Percentiles rank a stretch among this genome's conserved stretches.
These are phyloP conservation scores for Tetracentron sinense DNA, from an alignment of 164 flowering plant genomes.

Conservation along the genomic window DNA sequence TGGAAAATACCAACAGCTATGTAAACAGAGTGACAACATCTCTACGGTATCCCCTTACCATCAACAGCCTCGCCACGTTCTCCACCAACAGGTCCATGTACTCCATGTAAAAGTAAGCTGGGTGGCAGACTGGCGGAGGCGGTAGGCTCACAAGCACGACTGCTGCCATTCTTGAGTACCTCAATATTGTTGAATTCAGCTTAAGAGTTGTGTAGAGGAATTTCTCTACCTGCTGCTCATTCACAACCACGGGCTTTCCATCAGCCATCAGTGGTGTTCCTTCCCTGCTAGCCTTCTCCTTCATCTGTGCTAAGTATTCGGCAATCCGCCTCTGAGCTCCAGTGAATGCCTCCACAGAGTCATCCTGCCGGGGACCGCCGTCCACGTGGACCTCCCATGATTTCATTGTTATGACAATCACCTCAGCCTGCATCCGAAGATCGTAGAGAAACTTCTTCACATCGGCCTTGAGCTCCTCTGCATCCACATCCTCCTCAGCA, in stretches of 20 bases:
- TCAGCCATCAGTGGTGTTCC: slow-evolving; percentile 65
- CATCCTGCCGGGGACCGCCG: slow-evolving; percentile 61
- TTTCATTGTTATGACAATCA: slow-evolving; percentile 85
- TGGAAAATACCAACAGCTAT: slow-evolving; percentile 28
- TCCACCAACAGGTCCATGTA: slow-evolving; percentile 94
- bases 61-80: slow-evolving; percentile 86
- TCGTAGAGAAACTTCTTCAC: slow-evolving; percentile 93
- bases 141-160: slow-evolving; percentile 95
- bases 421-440: slow-evolving; percentile 99
- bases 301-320: slow-evolving; percentile 55
- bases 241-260: slow-evolving; percentile 67
- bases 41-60: slow-evolving; percentile 91
- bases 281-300: slow-evolving; percentile 44
- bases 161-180: slow-evolving; percentile 96
- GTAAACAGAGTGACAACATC: slow-evolving; percentile 97
- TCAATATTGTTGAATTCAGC: slow-evolving; percentile 81
- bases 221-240: slow-evolving; percentile 92
- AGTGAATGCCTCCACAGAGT: slow-evolving; percentile 74
- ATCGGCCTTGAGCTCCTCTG: slow-evolving; percentile 82
- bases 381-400: slow-evolving; percentile 77
- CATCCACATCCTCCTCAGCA: slow-evolving; percentile 94
- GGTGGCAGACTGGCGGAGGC: slow-evolving; percentile 85
- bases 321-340: slow-evolving; percentile 65
- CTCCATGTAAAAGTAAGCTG: slow-evolving; percentile 95
- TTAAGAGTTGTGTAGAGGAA: slow-evolving; percentile 85